Percentiles rank a stretch among this genome's conserved stretches.
Conservation (phyloP, 768 basidiomycete species). For the Coprinopsis sp. region DNA sequence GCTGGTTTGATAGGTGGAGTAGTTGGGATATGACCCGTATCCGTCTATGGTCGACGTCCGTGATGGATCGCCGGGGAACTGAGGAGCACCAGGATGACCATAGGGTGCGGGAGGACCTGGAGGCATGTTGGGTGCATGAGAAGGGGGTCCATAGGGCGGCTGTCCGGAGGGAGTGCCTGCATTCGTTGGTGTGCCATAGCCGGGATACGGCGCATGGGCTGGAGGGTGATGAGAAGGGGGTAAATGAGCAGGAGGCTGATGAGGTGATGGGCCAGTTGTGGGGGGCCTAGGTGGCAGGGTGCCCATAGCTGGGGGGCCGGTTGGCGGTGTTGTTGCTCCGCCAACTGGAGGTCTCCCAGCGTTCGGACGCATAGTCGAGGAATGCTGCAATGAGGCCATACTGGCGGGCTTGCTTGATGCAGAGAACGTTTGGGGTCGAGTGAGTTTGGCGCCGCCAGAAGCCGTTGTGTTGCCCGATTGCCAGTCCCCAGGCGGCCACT, state of each 20-base stretch:
- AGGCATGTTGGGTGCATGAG: not conserved
- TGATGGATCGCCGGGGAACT: not conserved
- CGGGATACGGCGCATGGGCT: too few relatives aligned
- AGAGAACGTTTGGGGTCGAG: conserved; percentile 12
- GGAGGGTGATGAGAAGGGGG: too few relatives aligned
- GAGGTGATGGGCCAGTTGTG: too few relatives aligned
- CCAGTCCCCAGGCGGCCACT: conserved; percentile 46
- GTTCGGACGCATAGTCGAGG: conserved; percentile 2
- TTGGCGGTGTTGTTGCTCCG: not conserved
- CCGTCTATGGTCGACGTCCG: not conserved
- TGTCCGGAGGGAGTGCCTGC: not conserved
- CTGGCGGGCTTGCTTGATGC: conserved; percentile 1
- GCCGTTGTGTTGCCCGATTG: conserved; percentile 16
- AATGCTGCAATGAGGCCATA: conserved; percentile 1
- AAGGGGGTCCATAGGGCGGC: not conserved
- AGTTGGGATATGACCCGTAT: not conserved
- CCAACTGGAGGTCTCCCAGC: not conserved
- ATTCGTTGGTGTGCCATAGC: not conserved
- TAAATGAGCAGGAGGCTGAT: too few relatives aligned
- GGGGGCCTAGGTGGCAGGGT: too few relatives aligned
- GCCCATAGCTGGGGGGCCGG: not conserved
- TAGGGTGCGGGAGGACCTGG: not conserved
- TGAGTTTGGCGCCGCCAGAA: conserved; percentile 27
- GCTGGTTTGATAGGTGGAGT: not conserved
- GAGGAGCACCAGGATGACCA: not conserved